These are phyloP conservation scores for Lipomyces mesembrius DNA, from an alignment of 805 yeast genomes.

Conservation along the genomic window DNA sequence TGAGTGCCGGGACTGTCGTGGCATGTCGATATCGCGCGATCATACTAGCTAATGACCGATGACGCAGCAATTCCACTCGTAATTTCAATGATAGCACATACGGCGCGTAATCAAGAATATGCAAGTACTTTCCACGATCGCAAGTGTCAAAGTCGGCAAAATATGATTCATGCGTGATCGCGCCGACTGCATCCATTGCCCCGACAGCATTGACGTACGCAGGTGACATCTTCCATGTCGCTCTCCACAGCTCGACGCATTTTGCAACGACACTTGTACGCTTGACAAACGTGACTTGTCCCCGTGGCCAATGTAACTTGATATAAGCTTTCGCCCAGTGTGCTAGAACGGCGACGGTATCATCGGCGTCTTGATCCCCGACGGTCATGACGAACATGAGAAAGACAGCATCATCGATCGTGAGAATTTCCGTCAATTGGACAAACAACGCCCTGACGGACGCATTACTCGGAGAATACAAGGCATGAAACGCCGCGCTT, in stretches of 20 bases:
- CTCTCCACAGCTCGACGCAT: constrained; percentile 18
- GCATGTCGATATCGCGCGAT: constrained; percentile 14
- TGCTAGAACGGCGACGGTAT: constrained; percentile 1
- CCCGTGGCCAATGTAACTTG: constrained; percentile 23
- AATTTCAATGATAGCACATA: constrained; percentile 12
- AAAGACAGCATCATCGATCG: neutral
- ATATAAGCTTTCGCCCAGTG: constrained; percentile 26
- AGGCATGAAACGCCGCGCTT: constrained; percentile 19
- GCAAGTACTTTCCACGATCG: constrained; percentile 14
- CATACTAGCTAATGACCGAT: constrained; percentile 16
- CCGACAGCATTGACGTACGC: neutral
- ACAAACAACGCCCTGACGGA: constrained; percentile 17
- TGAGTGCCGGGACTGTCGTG: constrained; percentile 13
- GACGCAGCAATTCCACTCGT: constrained; percentile 20
- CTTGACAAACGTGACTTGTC: constrained; percentile 17
- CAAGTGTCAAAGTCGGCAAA: constrained; percentile 12
- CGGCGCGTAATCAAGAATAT: constrained; percentile 21
- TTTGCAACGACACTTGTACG: constrained; percentile 4
- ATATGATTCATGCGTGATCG: constrained; percentile 10
- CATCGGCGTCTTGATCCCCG: constrained; percentile 13
- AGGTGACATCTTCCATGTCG: constrained; percentile 11
- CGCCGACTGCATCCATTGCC: constrained; percentile 8
- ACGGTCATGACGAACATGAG: neutral
- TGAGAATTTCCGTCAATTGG: constrained; percentile 6
- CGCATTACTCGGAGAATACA: constrained; percentile 27